A percentile compares a stretch with the other conserved stretches of the same genome.
phyloP scores from a whole-genome alignment of 352 stramenopile genomes.

The Blastocystis sp. region DNA sequence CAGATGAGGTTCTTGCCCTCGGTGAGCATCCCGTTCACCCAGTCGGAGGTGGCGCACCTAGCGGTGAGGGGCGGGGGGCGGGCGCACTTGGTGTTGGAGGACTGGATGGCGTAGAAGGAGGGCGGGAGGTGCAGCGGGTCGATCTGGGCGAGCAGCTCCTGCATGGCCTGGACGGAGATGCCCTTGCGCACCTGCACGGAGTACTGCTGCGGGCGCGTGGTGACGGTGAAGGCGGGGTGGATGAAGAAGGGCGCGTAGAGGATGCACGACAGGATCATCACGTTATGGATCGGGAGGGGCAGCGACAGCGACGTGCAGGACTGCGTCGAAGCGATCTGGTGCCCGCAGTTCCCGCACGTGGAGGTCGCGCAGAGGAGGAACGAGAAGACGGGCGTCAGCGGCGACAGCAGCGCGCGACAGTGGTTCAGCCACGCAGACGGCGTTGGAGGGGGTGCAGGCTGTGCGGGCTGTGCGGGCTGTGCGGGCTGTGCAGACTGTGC shows the following conservation, averaged over 20 bases:
- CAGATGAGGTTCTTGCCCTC: conserved; percentile 52
- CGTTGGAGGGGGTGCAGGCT: not conserved
- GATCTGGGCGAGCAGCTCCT: not conserved
- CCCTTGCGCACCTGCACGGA: conserved; percentile 12
- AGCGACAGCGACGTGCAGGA: conserved; percentile 25
- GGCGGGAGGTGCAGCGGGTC: not conserved
- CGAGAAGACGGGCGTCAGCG: not conserved
- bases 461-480: too few species aligned
- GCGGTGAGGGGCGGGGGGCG: not conserved
- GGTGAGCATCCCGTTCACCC: conserved; percentile 32
- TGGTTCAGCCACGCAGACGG: not conserved
- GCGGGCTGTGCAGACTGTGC: not conserved
- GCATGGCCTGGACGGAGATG: not conserved
- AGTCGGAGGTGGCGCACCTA: conserved; percentile 2
- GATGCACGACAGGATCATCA: conserved; percentile 28
- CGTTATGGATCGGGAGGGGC: conserved; percentile 9
- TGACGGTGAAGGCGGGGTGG: not conserved
- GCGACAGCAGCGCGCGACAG: not conserved
- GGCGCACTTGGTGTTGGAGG: not conserved
- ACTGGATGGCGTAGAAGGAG: conserved; percentile 12
- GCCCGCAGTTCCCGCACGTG: conserved; percentile 16
- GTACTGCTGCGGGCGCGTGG: conserved; percentile 16
- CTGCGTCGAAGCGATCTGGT: not conserved
- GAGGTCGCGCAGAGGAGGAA: not conserved
- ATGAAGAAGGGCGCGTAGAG: conserved; percentile 41